Evolutionary conservation across 2,329 filamentous ascomycete genomes (phyloP).

Genomic region (Fusarium foetens): DNA sequence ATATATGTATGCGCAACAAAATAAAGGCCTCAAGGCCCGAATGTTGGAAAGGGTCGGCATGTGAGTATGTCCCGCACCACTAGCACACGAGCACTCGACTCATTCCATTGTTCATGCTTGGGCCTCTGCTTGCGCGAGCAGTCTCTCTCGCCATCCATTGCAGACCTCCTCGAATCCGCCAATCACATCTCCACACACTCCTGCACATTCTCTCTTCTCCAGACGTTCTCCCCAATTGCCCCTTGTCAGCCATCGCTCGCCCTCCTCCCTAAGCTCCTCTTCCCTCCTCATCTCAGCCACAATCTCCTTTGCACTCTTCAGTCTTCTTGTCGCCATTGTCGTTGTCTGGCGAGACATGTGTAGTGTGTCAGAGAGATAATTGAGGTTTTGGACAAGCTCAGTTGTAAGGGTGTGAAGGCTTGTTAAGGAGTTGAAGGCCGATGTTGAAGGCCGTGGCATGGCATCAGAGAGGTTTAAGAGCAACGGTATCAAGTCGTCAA

Average conservation of each 20-base stretch:
- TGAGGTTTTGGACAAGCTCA: slow-evolving; percentile 81
- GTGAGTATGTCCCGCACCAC: slow-evolving; percentile 26
- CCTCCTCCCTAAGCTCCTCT: slow-evolving; percentile 83
- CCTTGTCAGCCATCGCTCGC: slow-evolving; percentile 80
- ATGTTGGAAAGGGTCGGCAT: slow-evolving; percentile 12
- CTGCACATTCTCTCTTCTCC: slow-evolving; percentile 80
- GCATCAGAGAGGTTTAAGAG: slow-evolving; percentile 71
- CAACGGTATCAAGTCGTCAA: slow-evolving; percentile 76
- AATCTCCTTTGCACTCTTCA: slow-evolving; percentile 85
- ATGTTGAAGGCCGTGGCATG: slow-evolving; percentile 72
- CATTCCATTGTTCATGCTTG: slow-evolving; percentile 47
- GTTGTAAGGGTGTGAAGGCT: slow-evolving; percentile 76
- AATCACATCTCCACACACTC: slow-evolving; percentile 87
- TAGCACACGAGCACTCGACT: slow-evolving; percentile 7
- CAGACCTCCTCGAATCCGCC: slow-evolving; percentile 93
- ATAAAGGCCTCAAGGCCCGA: neutral
- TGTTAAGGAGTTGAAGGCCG: slow-evolving; percentile 72
- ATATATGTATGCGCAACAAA: slow-evolving; percentile 11
- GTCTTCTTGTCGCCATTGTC: slow-evolving; percentile 78
- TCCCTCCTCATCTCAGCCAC: slow-evolving; percentile 87
- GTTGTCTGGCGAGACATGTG: slow-evolving; percentile 95
- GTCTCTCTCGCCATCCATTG: slow-evolving; percentile 80
- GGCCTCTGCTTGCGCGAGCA: slow-evolving; percentile 72
- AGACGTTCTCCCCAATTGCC: slow-evolving; percentile 87
- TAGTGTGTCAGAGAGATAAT: slow-evolving; percentile 87